A percentile compares a stretch with the other conserved stretches of the same genome.
These are phyloP conservation scores for Chloris gayana DNA, from an alignment of 176 grass and related monocot genomes.

Conservation along the genomic window DNA sequence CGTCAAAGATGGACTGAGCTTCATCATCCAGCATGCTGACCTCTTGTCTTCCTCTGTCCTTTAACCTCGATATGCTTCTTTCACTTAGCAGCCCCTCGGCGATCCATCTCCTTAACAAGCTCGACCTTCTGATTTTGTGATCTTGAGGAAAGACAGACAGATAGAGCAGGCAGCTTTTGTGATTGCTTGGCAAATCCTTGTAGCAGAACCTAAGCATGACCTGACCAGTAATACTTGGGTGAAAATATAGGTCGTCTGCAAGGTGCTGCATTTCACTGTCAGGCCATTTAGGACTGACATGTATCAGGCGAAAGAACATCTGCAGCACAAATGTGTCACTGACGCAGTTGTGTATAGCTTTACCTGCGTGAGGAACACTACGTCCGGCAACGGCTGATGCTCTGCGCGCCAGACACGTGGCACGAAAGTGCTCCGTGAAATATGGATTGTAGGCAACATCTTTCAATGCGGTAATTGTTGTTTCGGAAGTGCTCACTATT, in stretches of 20 bases:
- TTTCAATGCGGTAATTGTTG: too few species aligned
- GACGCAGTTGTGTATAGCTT: background rate
- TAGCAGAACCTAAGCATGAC: background rate
- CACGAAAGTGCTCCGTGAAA: too few species aligned
- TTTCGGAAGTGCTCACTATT: background rate
- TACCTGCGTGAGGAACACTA: background rate
- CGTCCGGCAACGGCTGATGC: background rate
- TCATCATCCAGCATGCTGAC: background rate
- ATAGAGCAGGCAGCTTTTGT: conserved; percentile 33
- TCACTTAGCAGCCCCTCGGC: background rate
- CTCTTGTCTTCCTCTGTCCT: background rate
- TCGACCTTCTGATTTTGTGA: background rate
- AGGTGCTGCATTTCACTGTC: background rate
- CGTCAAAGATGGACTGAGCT: background rate
- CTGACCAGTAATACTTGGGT: background rate
- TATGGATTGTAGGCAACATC: too few species aligned
- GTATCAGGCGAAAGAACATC: background rate
- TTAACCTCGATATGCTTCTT: background rate
- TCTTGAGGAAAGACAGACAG: conserved; percentile 9
- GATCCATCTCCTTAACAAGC: conserved; percentile 12
- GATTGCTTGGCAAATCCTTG: background rate
- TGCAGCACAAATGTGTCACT: background rate
- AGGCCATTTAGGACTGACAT: background rate
- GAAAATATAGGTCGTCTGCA: background rate
- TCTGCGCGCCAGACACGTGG: background rate